These are phyloP conservation scores for Fraxinus baroniana DNA, from an alignment of 305 asterid genomes.

Conservation along the genomic window DNA sequence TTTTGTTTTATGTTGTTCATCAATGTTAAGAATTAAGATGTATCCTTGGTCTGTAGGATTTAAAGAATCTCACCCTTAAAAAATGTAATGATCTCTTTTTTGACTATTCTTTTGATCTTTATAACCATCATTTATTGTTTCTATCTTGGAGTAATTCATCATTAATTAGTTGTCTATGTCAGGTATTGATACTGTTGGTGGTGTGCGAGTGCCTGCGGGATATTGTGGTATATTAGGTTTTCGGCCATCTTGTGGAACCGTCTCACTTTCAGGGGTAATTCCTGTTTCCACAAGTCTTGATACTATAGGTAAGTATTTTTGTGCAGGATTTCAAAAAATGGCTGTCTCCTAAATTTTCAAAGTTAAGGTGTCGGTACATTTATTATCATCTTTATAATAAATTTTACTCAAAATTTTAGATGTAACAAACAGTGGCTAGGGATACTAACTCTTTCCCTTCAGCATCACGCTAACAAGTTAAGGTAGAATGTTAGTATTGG, in stretches of 20 bases:
- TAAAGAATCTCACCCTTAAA: not conserved
- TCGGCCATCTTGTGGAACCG: conserved; percentile 81
- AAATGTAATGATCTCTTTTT: not conserved
- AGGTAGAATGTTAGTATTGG: not conserved
- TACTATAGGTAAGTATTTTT: conserved; percentile 65
- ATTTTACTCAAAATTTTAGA: too few relatives aligned
- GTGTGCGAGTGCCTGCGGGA: conserved; percentile 93
- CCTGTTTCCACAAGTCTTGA: conserved; percentile 90
- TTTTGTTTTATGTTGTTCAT: not conserved
- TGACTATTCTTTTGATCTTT: not conserved
- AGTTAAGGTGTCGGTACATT: not conserved
- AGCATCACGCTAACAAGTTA: not conserved
- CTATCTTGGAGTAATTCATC: not conserved
- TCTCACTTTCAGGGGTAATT: conserved; percentile 68
- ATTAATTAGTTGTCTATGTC: conserved; percentile 29
- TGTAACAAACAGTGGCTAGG: not conserved
- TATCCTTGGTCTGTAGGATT: not conserved
- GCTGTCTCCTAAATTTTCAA: conserved; percentile 1
- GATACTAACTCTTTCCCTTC: conserved; percentile 5
- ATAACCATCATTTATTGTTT: conserved; percentile 1
- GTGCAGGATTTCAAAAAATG: not conserved
- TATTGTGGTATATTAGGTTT: conserved; percentile 92
- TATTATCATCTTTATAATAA: not conserved
- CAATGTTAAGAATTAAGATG: not conserved
- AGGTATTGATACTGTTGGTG: conserved; percentile 97